Evolutionary conservation across 768 basidiomycete species (phyloP), one percentile per base, ranked within the genome.

Genomic region (Russula emetica): DNA sequence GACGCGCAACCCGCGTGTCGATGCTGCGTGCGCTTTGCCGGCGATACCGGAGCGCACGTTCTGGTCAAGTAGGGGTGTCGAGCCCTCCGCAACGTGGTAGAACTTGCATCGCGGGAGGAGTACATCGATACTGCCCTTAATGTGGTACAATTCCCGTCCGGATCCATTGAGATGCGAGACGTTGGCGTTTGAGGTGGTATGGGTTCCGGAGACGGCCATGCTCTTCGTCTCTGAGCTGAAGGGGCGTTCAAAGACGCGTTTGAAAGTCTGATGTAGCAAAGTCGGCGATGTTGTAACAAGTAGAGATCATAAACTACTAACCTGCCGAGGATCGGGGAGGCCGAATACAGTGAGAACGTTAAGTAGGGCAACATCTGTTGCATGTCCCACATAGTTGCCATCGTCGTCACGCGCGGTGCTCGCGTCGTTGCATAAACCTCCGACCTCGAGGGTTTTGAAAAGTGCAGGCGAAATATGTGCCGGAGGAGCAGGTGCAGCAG

Each of bases 221-320:
- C 82, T 93, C 74, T 98, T 98, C 62, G 85, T 83, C 66, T 98
- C 95, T 20, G 96, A 98, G 74, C 83, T 92, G 82, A 98, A 98
- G 0, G 95, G 86, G 53, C 85, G 82, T 72, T 98, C 95, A 11
- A 82, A 82, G n/a, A 81, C 74, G 28, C 90, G 85, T 56, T 80
- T 83, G 72, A 92, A 92, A 0, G 79, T 73, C 90, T 91, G 5
- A 55, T 4, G 24, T 42, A 13, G 20, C 34, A 32, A 36, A 36
- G n/a, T 59, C n/a, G 57, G 55, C 10, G 60, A 60, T 34, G 22
- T 14, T 28, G 2, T 20, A 49, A 36, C n/a, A 11, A 28, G 26
- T 16, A 28, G 5, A 55, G 44, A 50, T 32, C 20, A 55, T 1
- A 32, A 54, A 14, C 22, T 9, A 76, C 87, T 58, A 73, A 92